Evolutionary conservation across 306 rosid genomes (phyloP), one percentile per base, ranked within the genome.

Genomic region (Casuarina equisetifolia): DNA sequence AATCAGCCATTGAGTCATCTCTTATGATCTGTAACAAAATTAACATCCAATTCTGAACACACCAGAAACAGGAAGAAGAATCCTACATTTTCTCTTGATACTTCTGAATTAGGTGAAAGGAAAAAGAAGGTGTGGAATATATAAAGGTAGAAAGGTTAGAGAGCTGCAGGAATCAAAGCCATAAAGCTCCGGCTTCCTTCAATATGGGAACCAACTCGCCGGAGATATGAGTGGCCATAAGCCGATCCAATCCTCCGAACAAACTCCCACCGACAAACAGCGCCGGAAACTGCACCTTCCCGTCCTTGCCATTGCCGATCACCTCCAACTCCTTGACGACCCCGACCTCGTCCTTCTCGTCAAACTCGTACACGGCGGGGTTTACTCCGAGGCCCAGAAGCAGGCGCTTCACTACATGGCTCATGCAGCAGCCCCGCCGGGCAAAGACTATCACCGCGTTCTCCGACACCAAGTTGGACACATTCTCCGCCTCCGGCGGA

Each of bases 241-340:
- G n/a, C n/a, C 86, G 83, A 77, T 90, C 94, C 83, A 86, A 71
- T 4, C 94, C 92, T 40, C 94, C 94, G 59, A 86, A 88, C 79
- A 90, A 75, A 12, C 74, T 78, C 0, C 94, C 92, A 2, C 92
- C 94, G 0, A 90, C 85, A 76, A 86, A 90, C 36, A 90, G 85
- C 0, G 77, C 85, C 17, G 94, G 94, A 39, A 88, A 81, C 69
- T 90, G 90, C 5, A 89, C 48, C 20, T 78, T 66, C 0, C 38
- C 70, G 10, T 51, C 53, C 11, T 52, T 69, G 17, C 40, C 81
- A 25, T 42, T 73, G 11, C 69, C 45, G 39, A 82, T 77, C 17
- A 9, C 44, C 25, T 89, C 86, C 78, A 89, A 74, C 49, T 87
- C 87, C 69, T 45, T 67, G 12, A 75, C 48, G 3, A 86, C 80